These are phyloP conservation scores for Nyssa sinensis DNA, from an alignment of 148 eudicot genomes.

Conservation along the genomic window DNA sequence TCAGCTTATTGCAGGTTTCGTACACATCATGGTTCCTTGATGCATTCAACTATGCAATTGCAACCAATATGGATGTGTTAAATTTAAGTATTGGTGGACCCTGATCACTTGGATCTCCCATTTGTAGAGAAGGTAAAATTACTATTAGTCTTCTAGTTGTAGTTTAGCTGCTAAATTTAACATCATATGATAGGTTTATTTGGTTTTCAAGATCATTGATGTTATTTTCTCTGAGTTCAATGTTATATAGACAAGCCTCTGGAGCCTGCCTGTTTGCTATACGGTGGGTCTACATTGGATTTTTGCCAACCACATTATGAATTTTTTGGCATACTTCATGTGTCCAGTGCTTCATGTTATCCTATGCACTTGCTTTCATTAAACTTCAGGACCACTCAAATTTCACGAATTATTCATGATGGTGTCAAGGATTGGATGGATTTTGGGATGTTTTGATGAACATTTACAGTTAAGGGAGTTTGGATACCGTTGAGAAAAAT, in stretches of 20 bases:
- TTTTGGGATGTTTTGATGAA: neutral
- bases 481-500: neutral
- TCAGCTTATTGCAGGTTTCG: constrained; percentile 99
- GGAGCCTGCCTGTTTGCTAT: too few species aligned
- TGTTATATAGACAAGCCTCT: too few species aligned
- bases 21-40: constrained; percentile 99
- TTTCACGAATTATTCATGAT: neutral
- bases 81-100: constrained; percentile 98
- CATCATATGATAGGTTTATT: too few species aligned
- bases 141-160: neutral
- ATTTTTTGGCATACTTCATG: too few species aligned
- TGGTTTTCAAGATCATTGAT: too few species aligned
- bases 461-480: neutral
- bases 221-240: too few species aligned
- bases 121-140: constrained; percentile 90
- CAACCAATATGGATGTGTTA: constrained; percentile 94
- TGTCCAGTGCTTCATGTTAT: too few species aligned
- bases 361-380: too few species aligned
- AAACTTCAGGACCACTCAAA: neutral
- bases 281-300: neutral
- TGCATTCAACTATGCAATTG: constrained; percentile 98
- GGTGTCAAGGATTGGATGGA: neutral
- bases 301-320: too few species aligned
- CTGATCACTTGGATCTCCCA: constrained; percentile 97
- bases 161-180: too few species aligned